Evolutionary conservation across 495 filamentous ascomycete species (phyloP).

Genomic region (Extremus antarcticus): DNA sequence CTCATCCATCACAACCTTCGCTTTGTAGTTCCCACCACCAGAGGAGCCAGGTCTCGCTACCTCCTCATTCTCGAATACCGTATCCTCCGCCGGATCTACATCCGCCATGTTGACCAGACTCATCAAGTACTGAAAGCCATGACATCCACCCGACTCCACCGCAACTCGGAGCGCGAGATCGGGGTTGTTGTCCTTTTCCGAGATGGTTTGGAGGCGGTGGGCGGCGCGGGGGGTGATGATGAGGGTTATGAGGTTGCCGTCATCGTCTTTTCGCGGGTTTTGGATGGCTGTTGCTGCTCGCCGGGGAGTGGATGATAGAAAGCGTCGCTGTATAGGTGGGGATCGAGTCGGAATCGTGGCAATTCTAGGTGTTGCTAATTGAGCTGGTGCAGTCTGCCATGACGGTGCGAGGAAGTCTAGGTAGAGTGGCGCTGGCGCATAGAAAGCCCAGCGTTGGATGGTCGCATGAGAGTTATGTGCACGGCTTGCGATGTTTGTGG

Average conservation of each 20-base stretch:
- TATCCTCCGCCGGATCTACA: slow-evolving; percentile 67
- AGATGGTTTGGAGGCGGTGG: slow-evolving; percentile 61
- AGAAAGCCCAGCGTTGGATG: not conserved
- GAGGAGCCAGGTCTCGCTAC: slow-evolving; percentile 1
- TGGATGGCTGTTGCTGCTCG: slow-evolving; percentile 26
- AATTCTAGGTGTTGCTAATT: not conserved
- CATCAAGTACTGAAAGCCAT: slow-evolving; percentile 97
- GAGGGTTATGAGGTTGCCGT: slow-evolving; percentile 71
- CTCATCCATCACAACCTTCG: slow-evolving; percentile 82
- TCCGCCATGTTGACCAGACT: slow-evolving; percentile 53
- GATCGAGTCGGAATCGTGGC: not conserved
- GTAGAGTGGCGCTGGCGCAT: slow-evolving; percentile 14
- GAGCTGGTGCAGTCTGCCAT: slow-evolving; percentile 1
- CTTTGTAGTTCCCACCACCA: slow-evolving; percentile 35
- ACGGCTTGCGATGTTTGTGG: not conserved
- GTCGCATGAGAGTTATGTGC: not conserved
- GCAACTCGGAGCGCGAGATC: slow-evolving; percentile 76
- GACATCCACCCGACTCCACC: slow-evolving; percentile 86
- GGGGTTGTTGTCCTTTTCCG: slow-evolving; percentile 64
- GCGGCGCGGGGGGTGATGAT: slow-evolving; percentile 73
- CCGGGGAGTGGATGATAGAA: not conserved
- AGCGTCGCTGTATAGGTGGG: not conserved
- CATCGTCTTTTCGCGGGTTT: slow-evolving; percentile 61
- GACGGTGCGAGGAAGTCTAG: slow-evolving; percentile 29
- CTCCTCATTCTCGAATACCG: slow-evolving; percentile 39